These are phyloP conservation scores for Aphanocladium album DNA, from an alignment of 2,329 filamentous ascomycete genomes.

Conservation along the genomic window DNA sequence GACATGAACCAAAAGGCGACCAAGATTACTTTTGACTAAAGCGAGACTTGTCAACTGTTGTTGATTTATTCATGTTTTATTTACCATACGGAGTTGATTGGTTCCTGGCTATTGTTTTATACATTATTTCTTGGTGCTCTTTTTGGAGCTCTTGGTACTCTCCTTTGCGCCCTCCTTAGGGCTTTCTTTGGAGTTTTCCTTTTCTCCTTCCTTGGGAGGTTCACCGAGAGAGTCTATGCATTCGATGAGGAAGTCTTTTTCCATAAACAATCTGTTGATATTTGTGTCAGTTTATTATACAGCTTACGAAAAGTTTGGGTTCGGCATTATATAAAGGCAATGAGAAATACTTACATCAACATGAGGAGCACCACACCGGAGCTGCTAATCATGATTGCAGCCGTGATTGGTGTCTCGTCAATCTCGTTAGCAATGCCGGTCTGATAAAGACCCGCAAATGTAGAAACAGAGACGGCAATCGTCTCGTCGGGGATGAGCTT, in stretches of 20 bases:
- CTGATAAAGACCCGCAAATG: slow-evolving; percentile 23
- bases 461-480: slow-evolving; percentile 24
- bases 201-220: slow-evolving; percentile 24
- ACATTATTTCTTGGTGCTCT: slow-evolving; percentile 3
- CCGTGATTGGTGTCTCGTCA: slow-evolving; percentile 24
- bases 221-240: slow-evolving; percentile 42
- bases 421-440: slow-evolving; percentile 21
- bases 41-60: background rate
- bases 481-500: slow-evolving; percentile 25
- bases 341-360: slow-evolving; percentile 53
- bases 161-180: background rate
- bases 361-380: slow-evolving; percentile 48
- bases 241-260: slow-evolving; percentile 49
- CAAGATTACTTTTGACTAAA: slow-evolving; percentile 85
- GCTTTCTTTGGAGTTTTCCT: background rate
- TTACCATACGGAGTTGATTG: background rate
- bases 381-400: slow-evolving; percentile 43
- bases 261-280: slow-evolving; percentile 43
- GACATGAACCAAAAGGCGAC: slow-evolving; percentile 78
- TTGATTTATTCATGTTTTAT: slow-evolving; percentile 3
- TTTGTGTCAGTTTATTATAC: slow-evolving; percentile 7
- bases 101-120: background rate
- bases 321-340: background rate
- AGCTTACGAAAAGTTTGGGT: slow-evolving; percentile 7
- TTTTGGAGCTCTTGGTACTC: background rate